Evolutionary conservation across 2,329 filamentous ascomycete species (phyloP).

Genomic region (Endocalyx cinctus): DNA sequence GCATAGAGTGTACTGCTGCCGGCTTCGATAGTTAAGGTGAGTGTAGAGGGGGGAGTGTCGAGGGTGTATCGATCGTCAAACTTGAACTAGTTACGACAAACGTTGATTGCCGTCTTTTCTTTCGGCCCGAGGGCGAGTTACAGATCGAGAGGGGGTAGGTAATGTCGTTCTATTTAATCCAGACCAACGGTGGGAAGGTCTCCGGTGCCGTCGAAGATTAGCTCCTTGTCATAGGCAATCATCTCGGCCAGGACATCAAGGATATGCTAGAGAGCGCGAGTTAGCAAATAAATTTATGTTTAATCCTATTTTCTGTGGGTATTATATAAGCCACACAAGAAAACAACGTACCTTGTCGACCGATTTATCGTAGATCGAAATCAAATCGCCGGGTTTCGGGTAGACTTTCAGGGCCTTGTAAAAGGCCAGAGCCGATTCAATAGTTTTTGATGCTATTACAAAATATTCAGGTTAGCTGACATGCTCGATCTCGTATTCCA

Average conservation of each 20-base stretch:
- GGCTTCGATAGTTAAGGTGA: too few species aligned
- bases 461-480: constrained; percentile 10
- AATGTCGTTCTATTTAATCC: constrained; percentile 36
- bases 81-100: too few species aligned
- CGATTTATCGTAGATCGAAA: constrained; percentile 97
- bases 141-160: neutral
- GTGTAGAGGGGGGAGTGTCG: too few species aligned
- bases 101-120: too few species aligned
- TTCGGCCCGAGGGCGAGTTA: too few species aligned
- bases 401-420: constrained; percentile 99
- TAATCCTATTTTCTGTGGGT: too few species aligned
- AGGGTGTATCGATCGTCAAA: too few species aligned
- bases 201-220: constrained; percentile 49
- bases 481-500: too few species aligned
- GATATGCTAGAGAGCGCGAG: constrained; percentile 64
- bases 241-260: constrained; percentile 96
- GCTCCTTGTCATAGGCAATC: constrained; percentile 83
- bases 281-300: too few species aligned
- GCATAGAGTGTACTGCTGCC: too few species aligned
- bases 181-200: constrained; percentile 50
- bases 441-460: constrained; percentile 54
- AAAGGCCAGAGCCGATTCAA: constrained; percentile 90
- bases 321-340: too few species aligned
- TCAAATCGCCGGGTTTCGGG: constrained; percentile 85
- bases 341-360: constrained; percentile 89